Percentiles rank a stretch among this genome's conserved stretches.
phyloP scores from a whole-genome alignment of 2,329 filamentous ascomycete species.

The Beauveria brongniartii region DNA sequence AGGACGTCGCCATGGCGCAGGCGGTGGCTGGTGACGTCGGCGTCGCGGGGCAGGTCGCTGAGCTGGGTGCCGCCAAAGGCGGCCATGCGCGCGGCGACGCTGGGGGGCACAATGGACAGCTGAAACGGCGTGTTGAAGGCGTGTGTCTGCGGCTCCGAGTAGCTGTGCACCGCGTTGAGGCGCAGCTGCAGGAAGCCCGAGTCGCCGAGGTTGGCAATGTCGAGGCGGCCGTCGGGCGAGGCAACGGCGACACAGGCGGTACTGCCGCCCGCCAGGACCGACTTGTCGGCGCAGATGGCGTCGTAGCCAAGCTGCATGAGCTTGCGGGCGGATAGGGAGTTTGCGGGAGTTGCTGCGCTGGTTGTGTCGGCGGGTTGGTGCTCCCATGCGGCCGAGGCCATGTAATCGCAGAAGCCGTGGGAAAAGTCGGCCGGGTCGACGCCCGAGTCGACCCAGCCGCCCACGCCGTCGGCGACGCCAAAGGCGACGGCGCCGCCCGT shows the following conservation, averaged over 20 bases:
- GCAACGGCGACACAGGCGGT: slow-evolving; percentile 86
- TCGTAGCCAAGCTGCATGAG: slow-evolving; percentile 83
- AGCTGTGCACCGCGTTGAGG: slow-evolving; percentile 74
- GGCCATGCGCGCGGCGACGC: slow-evolving; percentile 68
- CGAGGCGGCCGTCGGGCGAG: slow-evolving; percentile 62
- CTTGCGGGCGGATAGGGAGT: slow-evolving; percentile 49
- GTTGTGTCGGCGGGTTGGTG: slow-evolving; percentile 27
- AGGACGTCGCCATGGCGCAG: slow-evolving; percentile 88
- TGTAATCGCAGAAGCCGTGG: slow-evolving; percentile 86
- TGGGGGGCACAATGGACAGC: slow-evolving; percentile 76
- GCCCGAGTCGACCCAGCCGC: slow-evolving; percentile 87
- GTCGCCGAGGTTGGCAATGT: slow-evolving; percentile 91
- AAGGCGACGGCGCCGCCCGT: slow-evolving; percentile 66
- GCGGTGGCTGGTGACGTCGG: slow-evolving; percentile 66
- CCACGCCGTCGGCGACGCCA: slow-evolving; percentile 88
- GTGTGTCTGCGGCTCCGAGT: slow-evolving; percentile 83
- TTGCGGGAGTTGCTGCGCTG: slow-evolving; percentile 7
- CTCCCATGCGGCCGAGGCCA: slow-evolving; percentile 67
- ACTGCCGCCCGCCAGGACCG: slow-evolving; percentile 75
- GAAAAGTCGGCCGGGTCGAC: slow-evolving; percentile 95
- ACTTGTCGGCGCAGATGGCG: slow-evolving; percentile 63
- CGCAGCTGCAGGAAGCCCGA: slow-evolving; percentile 86
- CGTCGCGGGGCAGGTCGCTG: slow-evolving; percentile 76
- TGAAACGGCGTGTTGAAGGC: slow-evolving; percentile 98
- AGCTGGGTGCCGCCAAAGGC: slow-evolving; percentile 78